Conservation (phyloP, 2,329 filamentous ascomycete genomes). For the Fusarium neocosmosporiellum region DNA sequence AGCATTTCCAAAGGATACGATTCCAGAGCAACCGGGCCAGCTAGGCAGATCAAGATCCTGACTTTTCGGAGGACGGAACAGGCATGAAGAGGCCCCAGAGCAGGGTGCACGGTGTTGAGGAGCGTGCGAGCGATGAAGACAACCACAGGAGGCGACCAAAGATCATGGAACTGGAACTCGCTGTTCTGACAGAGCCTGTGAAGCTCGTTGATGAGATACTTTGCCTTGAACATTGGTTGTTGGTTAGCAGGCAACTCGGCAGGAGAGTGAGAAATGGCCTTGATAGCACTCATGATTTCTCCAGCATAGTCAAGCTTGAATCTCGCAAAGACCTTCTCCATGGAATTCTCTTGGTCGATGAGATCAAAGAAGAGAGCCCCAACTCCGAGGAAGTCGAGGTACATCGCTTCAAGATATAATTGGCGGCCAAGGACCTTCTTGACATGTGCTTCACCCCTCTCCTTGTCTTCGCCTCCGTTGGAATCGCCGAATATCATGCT, state of each 20-base stretch:
- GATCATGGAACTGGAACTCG: conserved; percentile 68
- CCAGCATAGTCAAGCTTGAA: conserved; percentile 70
- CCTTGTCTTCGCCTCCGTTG: conserved; percentile 48
- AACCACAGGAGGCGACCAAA: conserved; percentile 83
- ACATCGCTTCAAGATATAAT: conserved; percentile 70
- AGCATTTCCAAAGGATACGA: conserved; percentile 93
- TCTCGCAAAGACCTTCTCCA: conserved; percentile 75
- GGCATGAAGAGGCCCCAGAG: conserved; percentile 86
- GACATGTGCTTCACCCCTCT: conserved; percentile 73
- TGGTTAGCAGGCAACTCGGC: conserved; percentile 78
- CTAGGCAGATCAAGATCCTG: conserved; percentile 81
- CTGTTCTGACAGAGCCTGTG: conserved; percentile 81
- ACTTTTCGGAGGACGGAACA: conserved; percentile 90
- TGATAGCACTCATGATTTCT: conserved; percentile 76
- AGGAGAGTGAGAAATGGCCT: conserved; percentile 72
- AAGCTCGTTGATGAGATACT: conserved; percentile 79
- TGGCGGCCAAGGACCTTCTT: conserved; percentile 77
- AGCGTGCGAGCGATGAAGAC: conserved; percentile 81
- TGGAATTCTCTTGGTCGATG: conserved; percentile 80
- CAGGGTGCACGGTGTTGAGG: conserved; percentile 82
- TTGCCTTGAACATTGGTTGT: conserved; percentile 87
- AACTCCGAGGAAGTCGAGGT: conserved; percentile 79
- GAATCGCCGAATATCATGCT: conserved; percentile 72
- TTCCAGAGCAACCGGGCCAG: conserved; percentile 76
- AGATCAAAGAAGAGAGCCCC: conserved; percentile 80